Conservation (phyloP, 2,329 filamentous ascomycete species). For the Alternaria sp. region DNA sequence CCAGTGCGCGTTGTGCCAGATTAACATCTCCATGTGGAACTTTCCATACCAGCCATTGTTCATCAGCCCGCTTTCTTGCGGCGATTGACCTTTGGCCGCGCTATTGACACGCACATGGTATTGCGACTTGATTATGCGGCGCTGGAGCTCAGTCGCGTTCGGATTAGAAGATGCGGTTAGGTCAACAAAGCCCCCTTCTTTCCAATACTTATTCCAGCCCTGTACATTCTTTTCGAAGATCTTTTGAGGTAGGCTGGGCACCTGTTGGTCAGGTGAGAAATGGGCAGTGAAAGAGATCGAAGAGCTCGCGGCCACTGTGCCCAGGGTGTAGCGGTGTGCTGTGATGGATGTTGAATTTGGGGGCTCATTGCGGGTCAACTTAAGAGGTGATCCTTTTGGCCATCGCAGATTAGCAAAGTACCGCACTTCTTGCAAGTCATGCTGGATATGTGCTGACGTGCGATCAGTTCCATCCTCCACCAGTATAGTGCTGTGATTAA, state of each 20-base stretch:
- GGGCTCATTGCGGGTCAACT: slow-evolving; percentile 45
- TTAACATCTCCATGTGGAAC: slow-evolving; percentile 29
- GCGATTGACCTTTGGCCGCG: slow-evolving; percentile 58
- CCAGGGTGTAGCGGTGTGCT: slow-evolving; percentile 41
- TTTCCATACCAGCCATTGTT: slow-evolving; percentile 66
- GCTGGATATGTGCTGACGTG: slow-evolving; percentile 54
- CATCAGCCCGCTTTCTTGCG: slow-evolving; percentile 59
- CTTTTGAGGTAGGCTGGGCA: slow-evolving; percentile 26
- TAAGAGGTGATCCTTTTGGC: slow-evolving; percentile 47
- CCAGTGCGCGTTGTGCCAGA: slow-evolving; percentile 62
- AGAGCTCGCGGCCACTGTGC: slow-evolving; percentile 8
- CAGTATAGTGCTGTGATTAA: slow-evolving; percentile 55
- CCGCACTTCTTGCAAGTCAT: slow-evolving; percentile 54
- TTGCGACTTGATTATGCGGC: slow-evolving; percentile 61
- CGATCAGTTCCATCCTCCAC: slow-evolving; percentile 29
- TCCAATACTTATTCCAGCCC: slow-evolving; percentile 62
- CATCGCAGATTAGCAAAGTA: slow-evolving; percentile 56
- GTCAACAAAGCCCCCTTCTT: slow-evolving; percentile 61
- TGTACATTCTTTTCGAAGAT: slow-evolving; percentile 44
- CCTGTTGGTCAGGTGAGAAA: slow-evolving; percentile 38
- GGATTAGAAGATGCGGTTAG: slow-evolving; percentile 52
- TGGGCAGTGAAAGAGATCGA: slow-evolving; percentile 34
- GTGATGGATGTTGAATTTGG: slow-evolving; percentile 54
- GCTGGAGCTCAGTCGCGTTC: slow-evolving; percentile 60
- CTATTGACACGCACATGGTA: slow-evolving; percentile 63